Evolutionary conservation across 2,329 filamentous ascomycete species (phyloP).

Genomic region (Sarocladiaceae sp.): DNA sequence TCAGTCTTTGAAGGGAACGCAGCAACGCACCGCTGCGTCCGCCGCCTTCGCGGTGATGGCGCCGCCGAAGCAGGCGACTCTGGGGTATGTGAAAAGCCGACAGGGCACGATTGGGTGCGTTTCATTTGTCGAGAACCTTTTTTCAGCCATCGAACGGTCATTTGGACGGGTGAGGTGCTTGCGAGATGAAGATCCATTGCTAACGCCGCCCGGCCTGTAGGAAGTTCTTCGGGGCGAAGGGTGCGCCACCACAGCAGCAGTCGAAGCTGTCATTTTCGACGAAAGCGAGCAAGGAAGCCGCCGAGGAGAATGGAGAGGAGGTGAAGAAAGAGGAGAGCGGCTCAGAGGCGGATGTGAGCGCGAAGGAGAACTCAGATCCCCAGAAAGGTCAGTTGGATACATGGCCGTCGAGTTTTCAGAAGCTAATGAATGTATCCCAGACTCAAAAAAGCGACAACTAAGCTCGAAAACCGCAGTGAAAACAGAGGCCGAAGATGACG

Average conservation of each 20-base stretch:
- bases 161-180: not conserved
- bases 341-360: constrained; percentile 16
- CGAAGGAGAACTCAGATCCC: constrained; percentile 32
- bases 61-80: constrained; percentile 66
- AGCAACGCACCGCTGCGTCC: no score
- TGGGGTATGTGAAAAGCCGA: constrained; percentile 76
- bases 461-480: constrained; percentile 13
- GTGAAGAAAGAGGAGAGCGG: constrained; percentile 15
- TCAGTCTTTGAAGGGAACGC: no score
- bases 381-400: constrained; percentile 29
- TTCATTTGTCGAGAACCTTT: constrained; percentile 17
- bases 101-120: constrained; percentile 70
- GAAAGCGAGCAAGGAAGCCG: constrained; percentile 35
- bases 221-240: constrained; percentile 72
- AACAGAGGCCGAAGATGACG: constrained; percentile 36
- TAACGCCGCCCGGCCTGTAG: constrained; percentile 36
- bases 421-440: constrained; percentile 15
- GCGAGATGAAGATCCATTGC: constrained; percentile 8
- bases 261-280: constrained; percentile 72
- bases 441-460: constrained; percentile 38
- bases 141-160: not conserved
- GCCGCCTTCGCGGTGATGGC: constrained; percentile 28
- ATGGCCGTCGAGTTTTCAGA: not conserved
- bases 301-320: constrained; percentile 23
- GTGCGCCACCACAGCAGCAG: constrained; percentile 58